Base-by-base conservation (phyloP, 306 rosid genomes). In the Lathyrus oleraceus region DNA sequence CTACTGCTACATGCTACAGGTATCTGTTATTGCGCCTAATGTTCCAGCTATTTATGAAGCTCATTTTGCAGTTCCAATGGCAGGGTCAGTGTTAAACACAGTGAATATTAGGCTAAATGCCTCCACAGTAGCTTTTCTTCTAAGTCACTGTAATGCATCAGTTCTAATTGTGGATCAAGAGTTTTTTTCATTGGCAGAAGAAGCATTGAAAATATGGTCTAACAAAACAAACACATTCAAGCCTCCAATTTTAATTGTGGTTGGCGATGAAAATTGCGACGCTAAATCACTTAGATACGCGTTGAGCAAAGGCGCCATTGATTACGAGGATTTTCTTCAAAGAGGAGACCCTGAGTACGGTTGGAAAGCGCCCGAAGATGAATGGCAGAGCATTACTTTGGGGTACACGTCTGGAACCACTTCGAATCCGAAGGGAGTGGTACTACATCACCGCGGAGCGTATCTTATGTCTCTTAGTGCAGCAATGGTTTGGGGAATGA, bases 391-490 rank as follows among this genome's bases (percentile, higher is more conserved):
- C 83, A 91, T 94, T 77, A 47, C 97, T 60, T 77, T 94, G 83
- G 96, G 96, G 49, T 94, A 94, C 75, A 94, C 99, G 8, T 94
- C 99, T 5, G 99, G 97, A 5, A 91, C 97, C 8, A 94, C 99
- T 1, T 86, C 99, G 47, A 94, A 91, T 76, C 99, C 99, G 0
- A 94, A 94, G 77, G 99, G 99, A 4, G 99, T 94, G 68, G 97
- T 94, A 2, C 77, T 94, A 73, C 87, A 87, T 71, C 97, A 94
- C 67, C 88, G 99, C 10, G 99, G 99, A 61, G 96, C 99, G 0
- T 88, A 90, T 75, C 68, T 82, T 5, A 82, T 81, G 86, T 63
- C 86, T 11, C 61, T 78, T 3, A 78, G 86, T 36, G 82, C 84
- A 38, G 91, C 84, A 67, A 62, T 90, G 72, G 59, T 85, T 59